Percentiles rank a stretch among this genome's conserved stretches.
phyloP scores from a whole-genome alignment of 169 alveolate genomes.

The Plasmodium falciparum region DNA sequence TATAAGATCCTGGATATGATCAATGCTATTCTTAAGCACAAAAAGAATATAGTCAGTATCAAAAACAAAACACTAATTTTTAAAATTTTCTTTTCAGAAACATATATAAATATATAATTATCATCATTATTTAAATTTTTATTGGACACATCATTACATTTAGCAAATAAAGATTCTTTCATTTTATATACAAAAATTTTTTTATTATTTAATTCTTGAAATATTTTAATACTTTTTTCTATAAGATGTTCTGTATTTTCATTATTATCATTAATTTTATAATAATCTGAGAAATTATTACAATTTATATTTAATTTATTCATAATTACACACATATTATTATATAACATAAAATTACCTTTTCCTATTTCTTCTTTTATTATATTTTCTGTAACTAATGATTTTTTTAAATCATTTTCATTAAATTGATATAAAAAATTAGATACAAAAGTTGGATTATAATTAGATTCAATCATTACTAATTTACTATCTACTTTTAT shows the following conservation, averaged over 20 bases:
- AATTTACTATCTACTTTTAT: slow-evolving; percentile 45
- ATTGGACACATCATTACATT: slow-evolving; percentile 37
- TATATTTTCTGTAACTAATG: slow-evolving; percentile 34
- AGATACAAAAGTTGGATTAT: slow-evolving; percentile 21
- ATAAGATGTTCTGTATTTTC: slow-evolving; percentile 6
- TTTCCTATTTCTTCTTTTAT: slow-evolving; percentile 53
- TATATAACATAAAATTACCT: slow-evolving; percentile 29
- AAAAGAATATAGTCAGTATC: slow-evolving; percentile 33
- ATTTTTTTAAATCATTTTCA: slow-evolving; percentile 34
- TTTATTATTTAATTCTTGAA: slow-evolving; percentile 24
- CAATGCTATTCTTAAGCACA: slow-evolving; percentile 40
- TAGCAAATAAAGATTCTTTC: slow-evolving; percentile 28
- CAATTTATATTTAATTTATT: slow-evolving; percentile 41
- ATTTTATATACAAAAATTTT: slow-evolving; percentile 31
- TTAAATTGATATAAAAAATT: slow-evolving; percentile 53
- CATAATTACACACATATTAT: slow-evolving; percentile 30
- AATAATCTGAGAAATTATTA: slow-evolving; percentile 19
- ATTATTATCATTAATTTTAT: slow-evolving; percentile 6
- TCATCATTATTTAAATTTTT: slow-evolving; percentile 6
- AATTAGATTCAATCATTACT: slow-evolving; percentile 38
- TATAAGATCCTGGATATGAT: slow-evolving; percentile 59
- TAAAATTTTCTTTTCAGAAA: slow-evolving; percentile 19
- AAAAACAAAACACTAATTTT: slow-evolving; percentile 40
- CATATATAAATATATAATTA: slow-evolving; percentile 53
- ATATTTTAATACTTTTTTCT: slow-evolving; percentile 22